phyloP scores from a whole-genome alignment of 139 green algal genomes.

The Diplosphaera chodatii region DNA sequence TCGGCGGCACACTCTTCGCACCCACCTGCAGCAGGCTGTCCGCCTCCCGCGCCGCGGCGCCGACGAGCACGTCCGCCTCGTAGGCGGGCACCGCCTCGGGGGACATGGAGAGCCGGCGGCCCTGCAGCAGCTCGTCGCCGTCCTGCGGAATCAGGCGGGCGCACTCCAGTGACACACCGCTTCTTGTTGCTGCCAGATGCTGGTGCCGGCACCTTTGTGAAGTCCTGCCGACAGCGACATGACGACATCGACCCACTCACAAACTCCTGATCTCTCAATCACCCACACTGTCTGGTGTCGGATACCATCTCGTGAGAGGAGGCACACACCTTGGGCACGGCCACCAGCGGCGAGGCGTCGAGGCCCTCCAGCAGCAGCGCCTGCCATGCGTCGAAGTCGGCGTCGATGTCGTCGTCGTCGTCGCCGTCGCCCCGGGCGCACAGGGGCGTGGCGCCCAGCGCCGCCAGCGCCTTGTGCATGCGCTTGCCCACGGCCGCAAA shows the following conservation, averaged over 20 bases:
- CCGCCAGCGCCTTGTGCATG: constrained; percentile 59
- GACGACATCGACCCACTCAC: too few relatives aligned
- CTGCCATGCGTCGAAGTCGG: constrained; percentile 90
- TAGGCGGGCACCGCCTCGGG: constrained; percentile 31
- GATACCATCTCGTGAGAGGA: too few relatives aligned
- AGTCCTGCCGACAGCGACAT: too few relatives aligned
- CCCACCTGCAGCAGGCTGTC: constrained; percentile 19
- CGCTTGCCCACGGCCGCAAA: constrained; percentile 85
- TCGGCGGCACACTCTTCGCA: too few relatives aligned
- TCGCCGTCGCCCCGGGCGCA: constrained; percentile 74
- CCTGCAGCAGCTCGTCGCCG: too few relatives aligned
- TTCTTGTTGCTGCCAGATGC: too few relatives aligned
- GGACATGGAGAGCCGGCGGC: too few relatives aligned
- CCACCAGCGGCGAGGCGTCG: constrained; percentile 28
- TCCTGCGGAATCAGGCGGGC: too few relatives aligned
- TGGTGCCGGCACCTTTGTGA: too few relatives aligned
- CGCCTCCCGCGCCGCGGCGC: neutral
- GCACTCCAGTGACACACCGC: too few relatives aligned
- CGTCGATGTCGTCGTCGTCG: constrained; percentile 89
- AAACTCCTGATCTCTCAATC: too few relatives aligned
- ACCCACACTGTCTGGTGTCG: too few relatives aligned
- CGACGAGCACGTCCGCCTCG: constrained; percentile 38
- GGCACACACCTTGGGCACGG: constrained; percentile 17
- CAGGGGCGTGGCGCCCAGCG: constrained; percentile 63
- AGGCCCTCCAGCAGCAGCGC: constrained; percentile 55